A percentile compares a stretch with the other conserved stretches of the same genome.
Conservation (phyloP, 306 rosid genomes). For the Benincasa hispida region DNA sequence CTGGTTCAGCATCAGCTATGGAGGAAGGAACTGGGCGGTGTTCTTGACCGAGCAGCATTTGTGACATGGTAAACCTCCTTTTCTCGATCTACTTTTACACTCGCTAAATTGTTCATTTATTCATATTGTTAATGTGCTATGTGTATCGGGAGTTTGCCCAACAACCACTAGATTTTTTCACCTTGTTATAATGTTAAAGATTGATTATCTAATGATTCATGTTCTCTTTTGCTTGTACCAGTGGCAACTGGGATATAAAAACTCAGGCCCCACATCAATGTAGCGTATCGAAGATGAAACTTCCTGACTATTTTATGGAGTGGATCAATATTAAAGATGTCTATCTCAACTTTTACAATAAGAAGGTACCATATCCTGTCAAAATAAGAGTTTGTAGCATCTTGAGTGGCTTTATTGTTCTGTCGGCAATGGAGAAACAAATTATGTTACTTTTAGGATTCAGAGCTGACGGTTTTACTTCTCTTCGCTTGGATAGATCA, state of each 20-base stretch:
- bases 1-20: constrained; percentile 47
- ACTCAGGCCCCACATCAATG: constrained; percentile 93
- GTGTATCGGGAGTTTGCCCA: neutral
- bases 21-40: constrained; percentile 28
- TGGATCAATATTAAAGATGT: constrained; percentile 93
- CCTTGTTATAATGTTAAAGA: neutral
- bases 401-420: neutral
- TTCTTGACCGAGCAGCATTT: constrained; percentile 63
- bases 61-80: constrained; percentile 55
- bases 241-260: constrained; percentile 98
- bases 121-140: neutral
- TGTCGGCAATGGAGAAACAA: neutral
- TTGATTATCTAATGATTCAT: neutral
- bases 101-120: neutral
- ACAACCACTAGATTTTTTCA: neutral
- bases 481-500: neutral
- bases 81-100: neutral
- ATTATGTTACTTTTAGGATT: neutral
- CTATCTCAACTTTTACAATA: constrained; percentile 68
- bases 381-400: neutral
- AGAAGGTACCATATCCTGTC: constrained; percentile 32
- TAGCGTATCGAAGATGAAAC: constrained; percentile 58
- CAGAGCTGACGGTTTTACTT: neutral
- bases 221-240: constrained; percentile 11
- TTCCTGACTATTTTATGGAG: constrained; percentile 77